Evolutionary conservation across 352 stramenopile species (phyloP), one percentile per base, ranked within the genome.

Genomic region (Phytophthora quininea): DNA sequence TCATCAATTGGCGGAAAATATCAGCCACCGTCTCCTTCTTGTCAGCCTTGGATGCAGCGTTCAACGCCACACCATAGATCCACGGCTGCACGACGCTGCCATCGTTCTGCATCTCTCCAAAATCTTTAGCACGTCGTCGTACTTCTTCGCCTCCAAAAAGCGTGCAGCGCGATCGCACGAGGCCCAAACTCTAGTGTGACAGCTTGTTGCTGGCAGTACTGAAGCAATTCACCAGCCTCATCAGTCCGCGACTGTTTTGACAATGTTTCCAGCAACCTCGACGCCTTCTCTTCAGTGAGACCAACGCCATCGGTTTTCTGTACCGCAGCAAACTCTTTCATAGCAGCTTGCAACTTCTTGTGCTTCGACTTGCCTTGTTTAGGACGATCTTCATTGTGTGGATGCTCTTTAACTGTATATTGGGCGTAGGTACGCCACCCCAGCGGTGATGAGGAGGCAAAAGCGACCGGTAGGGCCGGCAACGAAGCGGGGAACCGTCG

Each of bases 61-160:
- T 84, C 47, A 93, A 50, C n/a, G 83, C 81, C 47, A 73, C 82
- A 42, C 79, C 89, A 66, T 89, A 93, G n/a, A 84, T 88, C 55
- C 90, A 82, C 30, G 77, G 80, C 62, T 84, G 71, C 14, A 80
- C 70, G 29, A 82, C 69, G 53, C 79, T 90, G 27, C 74, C 79
- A 57, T 87, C 80, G 58, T 82, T 83, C 53, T 77, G 79, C 78
- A 91, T 87, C 57, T 84, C 80, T 57, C 92, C 81, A 54, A 93
- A 93, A 42, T 88, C 72, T 12, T 69, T 43, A 93, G 60, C 32
- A 80, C 85, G 27, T 80, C 58, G 6, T 76, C 64, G 56, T 76
- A 92, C 62, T 83, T 70, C 45, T 77, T 42, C 7, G 84, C 74
- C 43, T 86, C 72, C 90, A 89, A 11, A 65, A 53, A 1, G 42